Evolutionary conservation across 2,329 filamentous ascomycete genomes (phyloP).

Genomic region (Phialophora expanda): DNA sequence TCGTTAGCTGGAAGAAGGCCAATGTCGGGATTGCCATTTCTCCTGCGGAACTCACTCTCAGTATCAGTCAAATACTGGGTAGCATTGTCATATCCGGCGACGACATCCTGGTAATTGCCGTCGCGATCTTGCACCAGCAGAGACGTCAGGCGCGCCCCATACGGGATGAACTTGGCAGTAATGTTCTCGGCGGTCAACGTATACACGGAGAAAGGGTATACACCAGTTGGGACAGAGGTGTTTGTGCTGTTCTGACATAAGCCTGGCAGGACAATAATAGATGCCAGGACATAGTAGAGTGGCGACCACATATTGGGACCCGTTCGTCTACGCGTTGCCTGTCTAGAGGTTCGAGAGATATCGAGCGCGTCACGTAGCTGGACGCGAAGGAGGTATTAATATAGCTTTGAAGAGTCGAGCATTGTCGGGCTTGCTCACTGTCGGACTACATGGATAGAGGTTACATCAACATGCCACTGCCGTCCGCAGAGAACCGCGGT

Average conservation of each 20-base stretch:
- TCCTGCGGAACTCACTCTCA: constrained; percentile 39
- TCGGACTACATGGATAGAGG: neutral
- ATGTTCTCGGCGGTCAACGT: constrained; percentile 55
- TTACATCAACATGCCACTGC: neutral
- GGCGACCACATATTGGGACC: constrained; percentile 22
- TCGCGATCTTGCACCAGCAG: constrained; percentile 58
- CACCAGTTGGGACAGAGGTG: constrained; percentile 22
- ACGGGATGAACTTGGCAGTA: constrained; percentile 55
- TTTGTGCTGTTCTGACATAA: constrained; percentile 31
- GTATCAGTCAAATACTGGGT: constrained; percentile 53
- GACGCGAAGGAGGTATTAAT: neutral
- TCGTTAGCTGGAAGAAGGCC: neutral
- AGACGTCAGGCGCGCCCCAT: constrained; percentile 55
- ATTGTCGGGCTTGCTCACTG: neutral
- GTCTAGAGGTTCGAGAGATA: neutral
- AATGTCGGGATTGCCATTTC: neutral
- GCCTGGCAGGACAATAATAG: constrained; percentile 20
- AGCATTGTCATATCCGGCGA: constrained; percentile 57
- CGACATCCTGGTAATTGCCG: constrained; percentile 56
- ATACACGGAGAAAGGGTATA: constrained; percentile 49
- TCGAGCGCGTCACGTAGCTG: neutral
- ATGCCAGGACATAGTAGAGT: constrained; percentile 19
- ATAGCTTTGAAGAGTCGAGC: neutral
- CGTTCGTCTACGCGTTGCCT: neutral
- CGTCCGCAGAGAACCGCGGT: neutral